phyloP scores from a whole-genome alignment of 257 asterid genomes.

The Solanum chmielewskii region DNA sequence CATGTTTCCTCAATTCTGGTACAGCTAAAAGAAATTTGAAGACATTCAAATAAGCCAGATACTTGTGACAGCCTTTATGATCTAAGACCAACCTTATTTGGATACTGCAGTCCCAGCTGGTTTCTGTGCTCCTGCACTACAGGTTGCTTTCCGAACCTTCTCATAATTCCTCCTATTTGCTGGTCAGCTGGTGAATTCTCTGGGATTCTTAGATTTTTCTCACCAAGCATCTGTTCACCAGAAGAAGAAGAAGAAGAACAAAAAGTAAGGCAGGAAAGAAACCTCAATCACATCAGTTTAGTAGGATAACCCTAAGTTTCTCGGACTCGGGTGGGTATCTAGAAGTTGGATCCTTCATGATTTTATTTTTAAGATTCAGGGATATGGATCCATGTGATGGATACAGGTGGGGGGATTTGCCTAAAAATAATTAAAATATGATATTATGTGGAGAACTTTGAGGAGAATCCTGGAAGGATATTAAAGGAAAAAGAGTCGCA shows the following conservation, averaged over 20 bases:
- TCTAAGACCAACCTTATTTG: background rate
- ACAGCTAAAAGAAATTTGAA: background rate
- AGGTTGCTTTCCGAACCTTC: background rate
- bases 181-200: background rate
- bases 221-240: background rate
- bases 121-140: background rate
- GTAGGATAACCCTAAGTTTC: background rate
- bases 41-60: background rate
- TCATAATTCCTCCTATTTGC: background rate
- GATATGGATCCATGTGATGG: background rate
- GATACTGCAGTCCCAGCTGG: background rate
- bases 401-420: background rate
- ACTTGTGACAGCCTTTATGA: background rate
- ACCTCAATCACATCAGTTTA: background rate
- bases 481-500: background rate
- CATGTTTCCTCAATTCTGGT: background rate
- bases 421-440: background rate
- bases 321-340: background rate
- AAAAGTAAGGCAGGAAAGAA: background rate
- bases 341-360: background rate
- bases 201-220: background rate
- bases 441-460: background rate
- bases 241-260: background rate
- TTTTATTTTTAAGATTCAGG: background rate
- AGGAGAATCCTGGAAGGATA: background rate